Percentiles rank a stretch among this genome's conserved stretches.
Conservation (phyloP, 2,329 filamentous ascomycete species). For the Penicillium brasilianum region DNA sequence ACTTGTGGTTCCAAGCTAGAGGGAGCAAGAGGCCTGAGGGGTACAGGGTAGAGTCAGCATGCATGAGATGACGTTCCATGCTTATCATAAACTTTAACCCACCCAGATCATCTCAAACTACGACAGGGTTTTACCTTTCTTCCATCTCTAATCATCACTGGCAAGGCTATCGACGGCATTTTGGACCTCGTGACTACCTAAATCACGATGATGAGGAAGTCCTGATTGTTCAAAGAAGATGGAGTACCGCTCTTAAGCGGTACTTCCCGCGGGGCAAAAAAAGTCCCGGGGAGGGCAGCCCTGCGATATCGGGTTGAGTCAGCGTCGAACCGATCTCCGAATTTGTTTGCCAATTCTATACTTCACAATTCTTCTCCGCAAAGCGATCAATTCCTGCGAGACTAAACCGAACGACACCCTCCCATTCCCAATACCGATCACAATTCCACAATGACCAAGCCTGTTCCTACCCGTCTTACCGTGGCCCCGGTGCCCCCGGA, state of each 20-base stretch:
- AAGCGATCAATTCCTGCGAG: constrained; percentile 5
- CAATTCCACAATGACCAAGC: constrained; percentile 35
- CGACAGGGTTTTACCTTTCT: neutral
- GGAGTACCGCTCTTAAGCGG: constrained; percentile 31
- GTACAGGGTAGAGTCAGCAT: constrained; percentile 14
- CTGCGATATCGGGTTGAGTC: constrained; percentile 41
- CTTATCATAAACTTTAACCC: constrained; percentile 15
- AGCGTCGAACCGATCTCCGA: constrained; percentile 20
- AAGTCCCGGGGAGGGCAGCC: constrained; percentile 17
- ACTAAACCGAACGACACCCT: constrained; percentile 7
- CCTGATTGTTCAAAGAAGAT: constrained; percentile 10
- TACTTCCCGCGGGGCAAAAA: constrained; percentile 31
- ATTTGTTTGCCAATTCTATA: constrained; percentile 13
- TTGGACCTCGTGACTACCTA: constrained; percentile 19
- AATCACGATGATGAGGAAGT: constrained; percentile 3
- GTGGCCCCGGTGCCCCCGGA: constrained; percentile 87
- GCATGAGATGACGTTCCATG: constrained; percentile 19
- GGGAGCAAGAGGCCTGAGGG: neutral
- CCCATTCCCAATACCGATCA: constrained; percentile 2
- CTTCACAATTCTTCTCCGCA: constrained; percentile 11
- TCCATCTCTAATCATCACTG: constrained; percentile 5
- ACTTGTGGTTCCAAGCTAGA: neutral
- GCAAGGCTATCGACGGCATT: constrained; percentile 18
- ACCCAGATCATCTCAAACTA: neutral
- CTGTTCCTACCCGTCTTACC: constrained; percentile 43